Conservation (phyloP, 371 early-diverging fungal species). For the Mortierella sp. region DNA sequence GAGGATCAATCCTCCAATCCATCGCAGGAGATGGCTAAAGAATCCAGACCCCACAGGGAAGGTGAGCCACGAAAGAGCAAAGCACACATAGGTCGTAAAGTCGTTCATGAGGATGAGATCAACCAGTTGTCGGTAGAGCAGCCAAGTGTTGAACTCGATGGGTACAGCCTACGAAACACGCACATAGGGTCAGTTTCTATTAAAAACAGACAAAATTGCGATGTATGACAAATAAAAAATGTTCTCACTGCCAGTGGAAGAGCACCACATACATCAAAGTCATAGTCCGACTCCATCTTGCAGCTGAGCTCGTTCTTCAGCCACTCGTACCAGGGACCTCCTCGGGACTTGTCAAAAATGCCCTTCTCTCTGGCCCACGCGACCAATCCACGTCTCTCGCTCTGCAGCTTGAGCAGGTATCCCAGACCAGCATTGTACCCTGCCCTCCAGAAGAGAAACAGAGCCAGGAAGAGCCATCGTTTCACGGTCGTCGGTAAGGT, state of each 20-base stretch:
- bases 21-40: slow-evolving; percentile 74
- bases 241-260: no score
- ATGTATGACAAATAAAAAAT: no score
- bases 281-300: slow-evolving; percentile 90
- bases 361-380: slow-evolving; percentile 70
- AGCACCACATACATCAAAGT: slow-evolving; percentile 69
- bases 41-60: slow-evolving; percentile 63
- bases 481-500: slow-evolving; percentile 61
- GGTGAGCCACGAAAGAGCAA: slow-evolving; percentile 81
- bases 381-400: slow-evolving; percentile 77
- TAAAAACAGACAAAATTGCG: no score
- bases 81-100: slow-evolving; percentile 85
- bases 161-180: slow-evolving; percentile 83
- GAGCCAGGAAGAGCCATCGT: slow-evolving; percentile 68
- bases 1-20: slow-evolving; percentile 81
- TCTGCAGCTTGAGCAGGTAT: slow-evolving; percentile 82
- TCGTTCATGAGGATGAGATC: slow-evolving; percentile 94
- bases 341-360: slow-evolving; percentile 67
- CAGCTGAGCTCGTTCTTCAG: slow-evolving; percentile 76
- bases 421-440: slow-evolving; percentile 93
- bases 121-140: slow-evolving; percentile 92
- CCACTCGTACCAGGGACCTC: slow-evolving; percentile 64
- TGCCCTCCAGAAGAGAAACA: slow-evolving; percentile 89
- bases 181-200: no score
- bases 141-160: slow-evolving; percentile 95